Evolutionary conservation across 805 yeast species (phyloP).

Genomic region (Candida orba): DNA sequence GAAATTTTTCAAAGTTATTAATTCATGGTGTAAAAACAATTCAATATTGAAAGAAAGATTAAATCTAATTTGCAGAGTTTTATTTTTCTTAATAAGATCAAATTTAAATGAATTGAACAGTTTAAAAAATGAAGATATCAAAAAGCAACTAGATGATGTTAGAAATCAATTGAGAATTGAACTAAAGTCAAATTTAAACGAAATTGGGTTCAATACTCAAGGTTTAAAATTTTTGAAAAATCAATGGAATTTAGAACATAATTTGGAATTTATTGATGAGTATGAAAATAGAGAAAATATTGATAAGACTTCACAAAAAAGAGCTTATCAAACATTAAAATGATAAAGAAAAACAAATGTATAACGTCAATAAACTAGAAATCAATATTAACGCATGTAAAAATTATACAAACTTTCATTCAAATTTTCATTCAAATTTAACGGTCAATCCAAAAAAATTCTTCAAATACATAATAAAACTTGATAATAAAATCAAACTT

Average conservation of each 20-base stretch:
- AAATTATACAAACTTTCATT: no score
- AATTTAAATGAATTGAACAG: conserved; percentile 75
- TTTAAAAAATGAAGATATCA: conserved; percentile 57
- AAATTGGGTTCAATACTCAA: conserved; percentile 77
- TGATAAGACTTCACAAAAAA: conserved; percentile 56
- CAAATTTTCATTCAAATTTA: no score
- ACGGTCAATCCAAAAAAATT: no score
- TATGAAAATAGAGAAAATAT: conserved; percentile 46
- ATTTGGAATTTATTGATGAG: conserved; percentile 65
- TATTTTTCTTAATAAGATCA: conserved; percentile 65
- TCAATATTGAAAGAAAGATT: conserved; percentile 43
- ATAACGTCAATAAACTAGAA: neutral
- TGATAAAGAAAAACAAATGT: neutral
- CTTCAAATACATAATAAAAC: neutral
- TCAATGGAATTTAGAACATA: conserved; percentile 77
- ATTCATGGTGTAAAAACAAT: conserved; percentile 57
- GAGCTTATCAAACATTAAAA: conserved; percentile 54
- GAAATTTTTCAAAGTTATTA: conserved; percentile 64
- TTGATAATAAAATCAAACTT: neutral
- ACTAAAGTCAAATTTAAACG: conserved; percentile 43
- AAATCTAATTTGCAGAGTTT: conserved; percentile 61
- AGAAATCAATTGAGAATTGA: conserved; percentile 53
- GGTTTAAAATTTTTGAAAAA: conserved; percentile 68
- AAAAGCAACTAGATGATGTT: conserved; percentile 57
- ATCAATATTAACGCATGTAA: no score